Percentiles rank a stretch among this genome's conserved stretches.
phyloP scores from a whole-genome alignment of 2,329 filamentous ascomycete species.

The Fusarium pseudoanthophilum region DNA sequence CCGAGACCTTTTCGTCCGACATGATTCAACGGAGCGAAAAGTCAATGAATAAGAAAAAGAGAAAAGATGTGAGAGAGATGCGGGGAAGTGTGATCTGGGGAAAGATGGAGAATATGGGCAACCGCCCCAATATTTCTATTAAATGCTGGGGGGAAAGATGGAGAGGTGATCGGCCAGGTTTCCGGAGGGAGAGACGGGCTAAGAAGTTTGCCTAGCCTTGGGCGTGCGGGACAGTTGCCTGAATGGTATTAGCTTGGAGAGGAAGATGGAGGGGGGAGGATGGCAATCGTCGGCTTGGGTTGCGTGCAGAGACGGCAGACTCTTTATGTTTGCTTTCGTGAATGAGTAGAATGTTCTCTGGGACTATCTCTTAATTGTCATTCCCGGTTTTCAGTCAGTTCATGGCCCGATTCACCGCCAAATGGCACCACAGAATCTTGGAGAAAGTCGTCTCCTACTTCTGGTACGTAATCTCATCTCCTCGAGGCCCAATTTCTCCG shows the following conservation, averaged over 20 bases:
- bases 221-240: neutral
- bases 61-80: neutral
- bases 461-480: neutral
- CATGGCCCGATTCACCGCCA: neutral
- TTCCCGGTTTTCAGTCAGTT: neutral
- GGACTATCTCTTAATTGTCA: accelerated
- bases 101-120: constrained; percentile 6
- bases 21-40: neutral
- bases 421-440: constrained; percentile 6
- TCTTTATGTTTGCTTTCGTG: neutral
- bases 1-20: constrained; percentile 28
- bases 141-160: neutral
- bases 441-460: neutral
- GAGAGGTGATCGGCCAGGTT: neutral
- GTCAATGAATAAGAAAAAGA: neutral
- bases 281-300: neutral
- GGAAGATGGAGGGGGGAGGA: neutral
- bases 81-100: constrained; percentile 20
- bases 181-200: neutral
- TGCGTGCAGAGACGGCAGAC: neutral
- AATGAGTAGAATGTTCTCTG: neutral
- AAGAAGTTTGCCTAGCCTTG: neutral
- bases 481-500: constrained; percentile 11
- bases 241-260: constrained; percentile 5
- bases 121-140: constrained; percentile 7